phyloP scores from a whole-genome alignment of 2,329 filamentous ascomycete genomes.

The Lomentospora prolificans region DNA sequence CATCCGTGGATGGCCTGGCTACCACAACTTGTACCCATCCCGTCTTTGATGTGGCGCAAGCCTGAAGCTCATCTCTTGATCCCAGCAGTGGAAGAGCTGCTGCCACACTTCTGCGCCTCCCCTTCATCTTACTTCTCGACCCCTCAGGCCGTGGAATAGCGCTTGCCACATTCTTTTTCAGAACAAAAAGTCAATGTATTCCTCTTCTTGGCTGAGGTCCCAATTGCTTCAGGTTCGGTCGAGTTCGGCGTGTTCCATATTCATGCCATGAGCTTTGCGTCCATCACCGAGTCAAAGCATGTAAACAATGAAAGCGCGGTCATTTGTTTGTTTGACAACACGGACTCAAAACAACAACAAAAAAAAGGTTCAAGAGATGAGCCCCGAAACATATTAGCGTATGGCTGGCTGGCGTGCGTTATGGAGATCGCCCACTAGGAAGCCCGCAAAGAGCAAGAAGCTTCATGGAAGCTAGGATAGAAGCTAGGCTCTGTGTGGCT shows the following conservation, averaged over 20 bases:
- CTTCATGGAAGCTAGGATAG: background rate
- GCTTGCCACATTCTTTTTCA: background rate
- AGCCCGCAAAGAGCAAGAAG: background rate
- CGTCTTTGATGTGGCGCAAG: no score
- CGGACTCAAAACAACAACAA: background rate
- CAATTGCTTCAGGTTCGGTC: no score
- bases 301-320: background rate
- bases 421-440: background rate
- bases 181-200: background rate
- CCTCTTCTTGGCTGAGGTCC: no score
- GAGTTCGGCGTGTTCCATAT: no score
- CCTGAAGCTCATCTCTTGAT: background rate
- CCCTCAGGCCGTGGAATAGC: background rate
- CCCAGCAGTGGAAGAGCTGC: background rate
- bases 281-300: background rate
- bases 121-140: background rate
- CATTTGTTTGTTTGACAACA: background rate
- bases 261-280: no score
- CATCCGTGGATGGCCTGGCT: no score
- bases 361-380: no score
- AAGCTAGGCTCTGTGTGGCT: background rate
- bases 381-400: background rate
- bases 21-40: no score
- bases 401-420: no score
- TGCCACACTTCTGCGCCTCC: background rate